Base-by-base conservation (phyloP, 2,329 filamentous ascomycete genomes). In the Gaeumannomyces sp. region DNA sequence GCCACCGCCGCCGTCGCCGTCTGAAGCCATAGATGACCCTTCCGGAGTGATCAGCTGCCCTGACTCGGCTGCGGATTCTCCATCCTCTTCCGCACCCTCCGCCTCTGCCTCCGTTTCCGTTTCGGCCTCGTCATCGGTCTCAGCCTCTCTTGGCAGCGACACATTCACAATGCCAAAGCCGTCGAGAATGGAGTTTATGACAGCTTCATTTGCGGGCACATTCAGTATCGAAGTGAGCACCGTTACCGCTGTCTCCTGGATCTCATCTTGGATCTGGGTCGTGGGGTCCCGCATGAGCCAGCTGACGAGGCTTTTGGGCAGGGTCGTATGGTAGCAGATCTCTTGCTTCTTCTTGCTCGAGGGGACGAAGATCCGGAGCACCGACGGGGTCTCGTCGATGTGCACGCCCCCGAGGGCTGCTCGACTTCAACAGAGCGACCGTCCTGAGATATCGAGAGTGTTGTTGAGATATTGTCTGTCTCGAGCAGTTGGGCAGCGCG, bases 321-420 rank as follows among this genome's bases (percentile, higher is more conserved):
- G 72, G 0, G 62, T 35, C 0, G 67, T 69, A 14, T 65, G 67
- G 66, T 75, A 77, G 62, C 70, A 73, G 7, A 72, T 67, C 6
- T 72, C 67, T 60, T 75, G 76, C 0, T 66, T 60, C 13, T 70
- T 66, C 16, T 67, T 68, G 13, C 72, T 62, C 4, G 66, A 67
- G 0, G 77, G 77, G 0, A 79, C 64, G n/a, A 74, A 78, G 0
- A 78, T 62, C 4, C 66, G 68, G 4, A 77, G 66, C 0, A 31
- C 16, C 0, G 29, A 64, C 0, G 61, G 25, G 0, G 65, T 62
- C 11, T 77, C 74, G 0, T 71, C 67, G n/a, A 79, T 69, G 8
- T 77, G 74, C 3, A 75, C 45, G 1, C 70, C 66, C 69, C 70
- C 19, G 60, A 65, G 1, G 70, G 65, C 8, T 70, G 65, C 1